These are phyloP conservation scores for Trichoderma citrinoviride DNA, from an alignment of 2,329 filamentous ascomycete species.

Conservation along the genomic window DNA sequence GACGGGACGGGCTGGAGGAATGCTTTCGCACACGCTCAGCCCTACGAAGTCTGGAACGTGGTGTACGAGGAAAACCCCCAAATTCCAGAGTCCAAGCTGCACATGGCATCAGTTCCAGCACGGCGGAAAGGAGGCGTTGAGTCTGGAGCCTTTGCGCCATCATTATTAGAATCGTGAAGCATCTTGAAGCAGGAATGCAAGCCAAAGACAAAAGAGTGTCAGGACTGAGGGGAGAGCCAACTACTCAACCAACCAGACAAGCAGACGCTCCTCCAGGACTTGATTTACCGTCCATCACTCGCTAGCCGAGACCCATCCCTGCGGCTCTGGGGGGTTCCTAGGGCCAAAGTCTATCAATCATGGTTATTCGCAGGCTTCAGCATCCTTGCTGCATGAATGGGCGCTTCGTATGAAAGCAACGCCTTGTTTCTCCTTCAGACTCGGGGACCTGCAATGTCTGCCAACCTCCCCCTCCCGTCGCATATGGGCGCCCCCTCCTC, in stretches of 20 bases:
- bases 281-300: neutral
- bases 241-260: neutral
- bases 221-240: no score
- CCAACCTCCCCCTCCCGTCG: neutral
- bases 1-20: neutral
- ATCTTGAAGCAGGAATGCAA: neutral
- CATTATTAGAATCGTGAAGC: neutral
- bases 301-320: neutral
- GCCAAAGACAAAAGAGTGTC: neutral
- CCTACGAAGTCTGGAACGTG: conserved; percentile 9
- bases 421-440: neutral
- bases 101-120: conserved; percentile 1
- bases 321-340: neutral
- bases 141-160: neutral
- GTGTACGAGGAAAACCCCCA: neutral
- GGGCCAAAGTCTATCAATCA: neutral
- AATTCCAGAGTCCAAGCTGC: neutral
- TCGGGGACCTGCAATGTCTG: neutral
- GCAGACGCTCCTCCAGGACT: neutral
- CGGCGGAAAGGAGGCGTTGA: neutral
- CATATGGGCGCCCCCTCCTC: conserved; percentile 4
- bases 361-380: neutral
- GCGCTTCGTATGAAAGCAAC: neutral
- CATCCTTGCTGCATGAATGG: neutral
- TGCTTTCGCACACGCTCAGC: conserved; percentile 9